Conservation (phyloP, 2,329 filamentous ascomycete genomes). For the Claviceps arundinis region DNA sequence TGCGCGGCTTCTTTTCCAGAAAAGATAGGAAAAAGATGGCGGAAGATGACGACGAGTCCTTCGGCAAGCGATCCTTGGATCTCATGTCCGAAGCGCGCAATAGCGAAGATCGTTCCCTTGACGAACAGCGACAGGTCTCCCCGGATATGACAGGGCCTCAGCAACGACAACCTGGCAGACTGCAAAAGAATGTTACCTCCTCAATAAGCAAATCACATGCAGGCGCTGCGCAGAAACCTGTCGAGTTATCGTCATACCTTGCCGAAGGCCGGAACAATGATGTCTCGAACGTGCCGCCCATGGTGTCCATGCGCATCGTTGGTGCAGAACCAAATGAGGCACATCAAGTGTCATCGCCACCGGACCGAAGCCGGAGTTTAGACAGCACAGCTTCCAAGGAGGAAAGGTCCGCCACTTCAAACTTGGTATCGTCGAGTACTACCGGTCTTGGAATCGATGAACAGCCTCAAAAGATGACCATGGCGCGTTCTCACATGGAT, state of each 20-base stretch:
- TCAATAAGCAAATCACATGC: conserved; percentile 25
- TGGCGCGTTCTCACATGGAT: conserved; percentile 47
- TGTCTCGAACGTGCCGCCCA: conserved; percentile 40
- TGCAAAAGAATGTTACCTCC: conserved; percentile 51
- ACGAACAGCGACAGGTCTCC: conserved; percentile 26
- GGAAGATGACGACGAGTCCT: conserved; percentile 46
- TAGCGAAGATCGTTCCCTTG: conserved; percentile 28
- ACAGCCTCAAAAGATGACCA: conserved; percentile 35
- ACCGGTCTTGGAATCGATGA: conserved; percentile 27
- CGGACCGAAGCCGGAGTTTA: conserved; percentile 13
- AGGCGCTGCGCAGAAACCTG: conserved; percentile 17
- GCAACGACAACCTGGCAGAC: conserved; percentile 49
- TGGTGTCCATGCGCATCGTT: conserved; percentile 43
- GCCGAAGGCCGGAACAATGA: conserved; percentile 35
- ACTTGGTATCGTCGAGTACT: conserved; percentile 11
- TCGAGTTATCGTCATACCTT: conserved; percentile 30
- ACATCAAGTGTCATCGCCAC: conserved; percentile 22
- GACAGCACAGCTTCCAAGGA: conserved; percentile 21
- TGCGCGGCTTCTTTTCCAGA: conserved; percentile 49
- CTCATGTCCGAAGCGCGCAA: conserved; percentile 28
- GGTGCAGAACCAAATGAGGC: conserved; percentile 36
- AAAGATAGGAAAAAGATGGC: conserved; percentile 45
- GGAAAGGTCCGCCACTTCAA: conserved; percentile 20
- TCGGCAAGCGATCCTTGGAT: conserved; percentile 52
- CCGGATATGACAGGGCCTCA: conserved; percentile 32